A percentile compares a stretch with the other conserved stretches of the same genome.
Evolutionary conservation across 108 stramenopile species (phyloP).

Genomic region (Cylindrotheca fusiformis): DNA sequence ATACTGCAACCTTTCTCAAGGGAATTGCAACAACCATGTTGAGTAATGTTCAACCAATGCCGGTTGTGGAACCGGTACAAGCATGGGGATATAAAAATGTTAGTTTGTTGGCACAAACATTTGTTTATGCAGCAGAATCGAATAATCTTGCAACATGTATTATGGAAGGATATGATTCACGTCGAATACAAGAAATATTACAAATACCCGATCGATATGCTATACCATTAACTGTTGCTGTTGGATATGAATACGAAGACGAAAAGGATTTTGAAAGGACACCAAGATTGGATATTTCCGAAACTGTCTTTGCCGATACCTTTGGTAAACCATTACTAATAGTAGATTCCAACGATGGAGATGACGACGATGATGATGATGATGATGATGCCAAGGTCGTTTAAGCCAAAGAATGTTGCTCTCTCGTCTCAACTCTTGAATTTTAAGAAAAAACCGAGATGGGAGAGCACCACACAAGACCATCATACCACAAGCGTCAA

Average conservation of each 20-base stretch:
- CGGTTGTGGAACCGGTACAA: slow-evolving; percentile 65
- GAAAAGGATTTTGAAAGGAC: slow-evolving; percentile 3
- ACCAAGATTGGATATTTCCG: slow-evolving; percentile 59
- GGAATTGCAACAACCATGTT: slow-evolving; percentile 44
- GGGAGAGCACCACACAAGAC: no score
- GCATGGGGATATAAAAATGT: slow-evolving; percentile 80
- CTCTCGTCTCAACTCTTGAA: no score
- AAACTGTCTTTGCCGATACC: slow-evolving; percentile 71
- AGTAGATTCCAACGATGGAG: no score
- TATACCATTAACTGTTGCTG: slow-evolving; percentile 63
- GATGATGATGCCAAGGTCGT: no score
- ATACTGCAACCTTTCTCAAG: slow-evolving; percentile 62
- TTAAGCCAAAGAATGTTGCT: no score
- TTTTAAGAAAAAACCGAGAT: no score
- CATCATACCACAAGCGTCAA: no score
- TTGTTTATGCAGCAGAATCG: slow-evolving; percentile 57
- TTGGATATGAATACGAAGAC: slow-evolving; percentile 73
- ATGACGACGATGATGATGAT: no score
- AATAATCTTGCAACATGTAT: slow-evolving; percentile 72
- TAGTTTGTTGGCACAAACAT: slow-evolving; percentile 52
- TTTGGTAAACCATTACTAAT: slow-evolving; percentile 59
- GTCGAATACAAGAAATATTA: slow-evolving; percentile 59
- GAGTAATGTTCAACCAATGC: slow-evolving; percentile 66
- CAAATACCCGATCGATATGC: slow-evolving; percentile 74
- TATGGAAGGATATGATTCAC: slow-evolving; percentile 81